Percentiles rank a stretch among this genome's conserved stretches.
These are phyloP conservation scores for Russula dissimulans DNA, from an alignment of 768 basidiomycete genomes.

Conservation along the genomic window DNA sequence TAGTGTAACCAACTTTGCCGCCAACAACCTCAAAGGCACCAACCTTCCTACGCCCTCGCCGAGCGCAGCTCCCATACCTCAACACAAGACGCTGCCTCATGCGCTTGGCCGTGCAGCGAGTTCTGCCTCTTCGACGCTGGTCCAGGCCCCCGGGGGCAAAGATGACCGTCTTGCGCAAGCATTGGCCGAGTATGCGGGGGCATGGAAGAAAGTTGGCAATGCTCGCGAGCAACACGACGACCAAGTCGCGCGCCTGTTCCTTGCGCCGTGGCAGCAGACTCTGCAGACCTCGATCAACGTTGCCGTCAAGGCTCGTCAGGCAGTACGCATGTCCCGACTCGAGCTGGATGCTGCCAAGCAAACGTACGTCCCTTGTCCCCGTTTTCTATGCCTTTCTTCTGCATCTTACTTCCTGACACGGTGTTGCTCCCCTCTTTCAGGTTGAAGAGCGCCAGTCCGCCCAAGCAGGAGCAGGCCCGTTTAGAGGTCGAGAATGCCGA, in stretches of 20 bases:
- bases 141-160: slow-evolving; percentile 35
- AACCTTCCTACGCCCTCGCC: slow-evolving; percentile 71
- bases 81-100: slow-evolving; percentile 96
- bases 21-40: slow-evolving; percentile 81
- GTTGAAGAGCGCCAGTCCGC: slow-evolving; percentile 64
- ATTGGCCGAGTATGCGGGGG: slow-evolving; percentile 66
- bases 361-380: slow-evolving; percentile 39
- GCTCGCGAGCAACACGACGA: slow-evolving; percentile 78
- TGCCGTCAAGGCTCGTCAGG: slow-evolving; percentile 87
- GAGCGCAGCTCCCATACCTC: slow-evolving; percentile 42
- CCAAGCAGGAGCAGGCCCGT: slow-evolving; percentile 84
- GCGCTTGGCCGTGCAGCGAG: slow-evolving; percentile 80
- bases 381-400: neutral
- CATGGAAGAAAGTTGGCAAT: slow-evolving; percentile 74
- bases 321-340: slow-evolving; percentile 67
- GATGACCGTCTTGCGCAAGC: slow-evolving; percentile 69
- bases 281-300: slow-evolving; percentile 74
- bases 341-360: slow-evolving; percentile 91
- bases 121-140: slow-evolving; percentile 42
- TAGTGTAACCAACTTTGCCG: slow-evolving; percentile 76
- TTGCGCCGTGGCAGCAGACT: slow-evolving; percentile 83
- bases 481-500: slow-evolving; percentile 90
- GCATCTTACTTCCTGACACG: neutral
- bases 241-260: slow-evolving; percentile 53
- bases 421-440: slow-evolving; percentile 32